Conservation (phyloP, 192 early-diverging fungal species). For the Entomortierella chlamydospora region DNA sequence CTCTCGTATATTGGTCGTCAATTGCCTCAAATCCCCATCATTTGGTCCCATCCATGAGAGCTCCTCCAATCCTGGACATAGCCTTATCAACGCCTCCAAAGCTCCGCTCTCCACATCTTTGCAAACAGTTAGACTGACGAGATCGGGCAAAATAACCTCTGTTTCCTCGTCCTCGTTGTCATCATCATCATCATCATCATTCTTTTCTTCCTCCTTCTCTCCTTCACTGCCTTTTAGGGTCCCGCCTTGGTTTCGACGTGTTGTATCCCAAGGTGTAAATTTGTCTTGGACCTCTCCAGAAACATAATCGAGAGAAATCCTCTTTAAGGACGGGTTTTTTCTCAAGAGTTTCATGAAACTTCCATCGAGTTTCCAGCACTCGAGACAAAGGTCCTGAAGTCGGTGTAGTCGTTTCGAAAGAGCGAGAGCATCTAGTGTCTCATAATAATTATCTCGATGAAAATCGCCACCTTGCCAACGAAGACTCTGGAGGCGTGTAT, state of each 20-base stretch:
- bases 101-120: conserved; percentile 24
- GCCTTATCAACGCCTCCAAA: conserved; percentile 13
- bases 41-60: conserved; percentile 30
- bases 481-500: conserved; percentile 21
- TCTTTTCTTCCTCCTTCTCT: too few relatives aligned
- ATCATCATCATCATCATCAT: too few relatives aligned
- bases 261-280: too few relatives aligned
- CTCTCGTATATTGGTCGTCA: conserved; percentile 12
- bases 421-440: conserved; percentile 13
- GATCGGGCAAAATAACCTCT: neutral
- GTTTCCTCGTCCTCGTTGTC: neutral
- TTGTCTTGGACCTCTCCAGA: conserved; percentile 7
- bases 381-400: conserved; percentile 17
- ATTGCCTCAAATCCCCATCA: conserved; percentile 4
- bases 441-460: conserved; percentile 26
- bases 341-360: conserved; percentile 6
- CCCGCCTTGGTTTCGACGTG: too few relatives aligned
- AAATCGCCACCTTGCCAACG: conserved; percentile 26
- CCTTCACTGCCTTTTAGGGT: too few relatives aligned
- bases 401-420: conserved; percentile 6
- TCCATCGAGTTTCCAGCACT: conserved; percentile 22
- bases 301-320: conserved; percentile 17
- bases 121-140: conserved; percentile 21
- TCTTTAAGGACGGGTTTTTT: conserved; percentile 12
- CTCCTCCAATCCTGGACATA: conserved; percentile 21